A percentile compares a stretch with the other conserved stretches of the same genome.
Evolutionary conservation across 73 alveolate species (phyloP).

Genomic region (Tetrahymena thermophila): DNA sequence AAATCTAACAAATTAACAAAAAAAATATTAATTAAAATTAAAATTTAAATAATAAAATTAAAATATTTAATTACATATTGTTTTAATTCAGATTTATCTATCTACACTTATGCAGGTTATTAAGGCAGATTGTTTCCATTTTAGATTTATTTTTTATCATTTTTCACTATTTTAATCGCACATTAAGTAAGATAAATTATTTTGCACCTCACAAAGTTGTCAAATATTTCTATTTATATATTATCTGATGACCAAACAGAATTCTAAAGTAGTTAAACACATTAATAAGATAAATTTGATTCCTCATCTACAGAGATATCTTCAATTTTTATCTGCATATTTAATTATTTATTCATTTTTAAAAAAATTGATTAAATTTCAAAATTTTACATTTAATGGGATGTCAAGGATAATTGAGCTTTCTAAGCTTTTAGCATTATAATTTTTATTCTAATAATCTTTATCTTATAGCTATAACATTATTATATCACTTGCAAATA

Average conservation of each 20-base stretch:
- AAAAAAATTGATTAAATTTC: too few relatives aligned
- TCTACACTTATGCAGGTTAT: neutral
- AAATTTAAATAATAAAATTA: too few relatives aligned
- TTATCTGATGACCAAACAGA: neutral
- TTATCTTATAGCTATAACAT: neutral
- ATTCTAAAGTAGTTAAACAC: neutral
- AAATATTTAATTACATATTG: neutral
- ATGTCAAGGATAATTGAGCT: neutral
- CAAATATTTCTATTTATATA: neutral
- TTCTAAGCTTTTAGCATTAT: neutral
- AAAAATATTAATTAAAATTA: too few relatives aligned
- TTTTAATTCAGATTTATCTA: neutral
- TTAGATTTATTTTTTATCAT: neutral
- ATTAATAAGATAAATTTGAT: neutral
- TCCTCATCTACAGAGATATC: neutral
- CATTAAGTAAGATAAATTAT: neutral
- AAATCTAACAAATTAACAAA: neutral
- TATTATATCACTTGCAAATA: neutral
- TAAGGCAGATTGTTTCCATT: neutral
- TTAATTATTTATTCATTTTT: too few relatives aligned
- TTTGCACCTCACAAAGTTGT: neutral
- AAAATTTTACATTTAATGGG: neutral
- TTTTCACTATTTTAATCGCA: neutral
- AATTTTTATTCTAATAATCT: too few relatives aligned
- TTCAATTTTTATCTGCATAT: neutral